phyloP scores from a whole-genome alignment of 495 filamentous ascomycete species.

The Parmelia sp. region DNA sequence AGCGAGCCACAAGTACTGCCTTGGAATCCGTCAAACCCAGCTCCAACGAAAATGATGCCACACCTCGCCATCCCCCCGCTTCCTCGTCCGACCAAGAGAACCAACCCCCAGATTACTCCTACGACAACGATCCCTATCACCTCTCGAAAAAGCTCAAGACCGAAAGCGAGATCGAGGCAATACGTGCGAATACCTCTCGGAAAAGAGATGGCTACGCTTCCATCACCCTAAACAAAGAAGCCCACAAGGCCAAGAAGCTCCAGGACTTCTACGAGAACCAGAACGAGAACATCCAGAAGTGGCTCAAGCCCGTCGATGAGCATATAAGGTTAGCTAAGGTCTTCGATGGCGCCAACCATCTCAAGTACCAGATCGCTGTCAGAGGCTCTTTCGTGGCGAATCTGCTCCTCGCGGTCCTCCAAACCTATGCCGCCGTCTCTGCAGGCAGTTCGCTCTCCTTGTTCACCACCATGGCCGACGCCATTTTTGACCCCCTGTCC shows the following conservation, averaged over 20 bases:
- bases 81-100: constrained; percentile 54
- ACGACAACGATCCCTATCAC: constrained; percentile 70
- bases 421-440: constrained; percentile 81
- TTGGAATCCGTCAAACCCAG: constrained; percentile 32
- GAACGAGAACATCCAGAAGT: constrained; percentile 85
- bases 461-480: constrained; percentile 97
- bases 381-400: constrained; percentile 87
- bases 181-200: constrained; percentile 74
- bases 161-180: constrained; percentile 65
- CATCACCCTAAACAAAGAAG: constrained; percentile 38
- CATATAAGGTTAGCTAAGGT: constrained; percentile 75
- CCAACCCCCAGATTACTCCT: constrained; percentile 50
- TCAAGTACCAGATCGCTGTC: constrained; percentile 84
- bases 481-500: constrained; percentile 89
- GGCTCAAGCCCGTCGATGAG: constrained; percentile 90
- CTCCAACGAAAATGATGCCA: constrained; percentile 38
- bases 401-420: constrained; percentile 66
- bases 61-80: constrained; percentile 39
- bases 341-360: constrained; percentile 68
- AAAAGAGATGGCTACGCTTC: constrained; percentile 56
- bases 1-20: constrained; percentile 43
- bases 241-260: constrained; percentile 53
- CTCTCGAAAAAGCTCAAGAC: constrained; percentile 76
- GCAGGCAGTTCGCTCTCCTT: constrained; percentile 78
- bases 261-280: constrained; percentile 84